Evolutionary conservation across 1,284 basidiomycete species (phyloP).

Genomic region (Trametes pubescens): DNA sequence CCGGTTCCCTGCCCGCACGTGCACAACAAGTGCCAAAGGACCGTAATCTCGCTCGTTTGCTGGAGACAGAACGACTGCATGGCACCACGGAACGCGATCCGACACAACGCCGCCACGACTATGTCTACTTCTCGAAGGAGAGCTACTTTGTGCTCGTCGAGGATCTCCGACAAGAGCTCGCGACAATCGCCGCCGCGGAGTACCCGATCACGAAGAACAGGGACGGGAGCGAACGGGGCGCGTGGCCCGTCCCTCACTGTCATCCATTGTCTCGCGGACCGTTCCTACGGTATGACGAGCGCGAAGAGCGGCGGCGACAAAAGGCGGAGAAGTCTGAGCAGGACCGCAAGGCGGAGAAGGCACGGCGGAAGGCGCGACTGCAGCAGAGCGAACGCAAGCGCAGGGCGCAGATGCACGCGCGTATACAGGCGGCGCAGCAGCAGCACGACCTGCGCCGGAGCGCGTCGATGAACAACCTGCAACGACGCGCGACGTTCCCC

Average conservation of each 20-base stretch:
- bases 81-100: slow-evolving; percentile 94
- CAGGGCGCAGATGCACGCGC: slow-evolving; percentile 47
- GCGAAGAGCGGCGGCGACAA: slow-evolving; percentile 71
- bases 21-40: slow-evolving; percentile 38
- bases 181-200: slow-evolving; percentile 74
- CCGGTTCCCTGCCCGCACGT: slow-evolving; percentile 37
- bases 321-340: slow-evolving; percentile 60
- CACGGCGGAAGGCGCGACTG: slow-evolving; percentile 48
- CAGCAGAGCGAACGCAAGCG: slow-evolving; percentile 48
- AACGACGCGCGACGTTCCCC: slow-evolving; percentile 53
- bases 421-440: slow-evolving; percentile 48
- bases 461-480: slow-evolving; percentile 82
- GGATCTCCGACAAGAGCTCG: slow-evolving; percentile 84
- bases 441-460: slow-evolving; percentile 73
- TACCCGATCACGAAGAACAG: slow-evolving; percentile 62
- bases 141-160: slow-evolving; percentile 90
- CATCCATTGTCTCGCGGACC: slow-evolving; percentile 76
- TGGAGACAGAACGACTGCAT: slow-evolving; percentile 88
- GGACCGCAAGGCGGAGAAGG: slow-evolving; percentile 54
- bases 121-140: slow-evolving; percentile 86
- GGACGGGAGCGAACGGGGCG: slow-evolving; percentile 58
- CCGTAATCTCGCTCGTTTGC: slow-evolving; percentile 67
- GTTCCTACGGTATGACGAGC: slow-evolving; percentile 76
- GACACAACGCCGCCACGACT: slow-evolving; percentile 86
- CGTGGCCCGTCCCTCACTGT: slow-evolving; percentile 78